Evolutionary conservation across 2,329 filamentous ascomycete genomes (phyloP), one percentile per base, ranked within the genome.

Genomic region (Daldinia eschscholtzii): DNA sequence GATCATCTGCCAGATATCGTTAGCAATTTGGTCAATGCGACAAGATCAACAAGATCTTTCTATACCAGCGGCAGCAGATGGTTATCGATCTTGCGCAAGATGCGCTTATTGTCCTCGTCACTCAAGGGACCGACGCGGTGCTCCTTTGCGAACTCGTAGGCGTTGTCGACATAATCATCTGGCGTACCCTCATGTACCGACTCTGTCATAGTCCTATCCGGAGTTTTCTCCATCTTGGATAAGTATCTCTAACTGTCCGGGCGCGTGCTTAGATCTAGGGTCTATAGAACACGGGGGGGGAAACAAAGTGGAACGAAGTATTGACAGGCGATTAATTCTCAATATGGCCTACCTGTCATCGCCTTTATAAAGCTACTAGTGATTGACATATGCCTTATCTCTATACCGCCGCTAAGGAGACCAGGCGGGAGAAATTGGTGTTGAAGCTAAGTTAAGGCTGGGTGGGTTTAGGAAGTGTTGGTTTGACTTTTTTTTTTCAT

Each of bases 21-120:
- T 61, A 69, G 66, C 39, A 44, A 18, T 30, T 30, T 26, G 61
- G 28, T 10, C 37, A 39, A 65, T 33, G 28, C 56, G 46, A 57
- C n/a, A 15, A 44, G 13, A 30, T 42, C n/a, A 23, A 44, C 35
- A 26, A 30, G 39, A 15, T 57, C 18, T 57, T 15, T 23, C 3
- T 48, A 66, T 67, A 75, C 64, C 39, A 76, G 50, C 41, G 74
- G 74, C 20, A 76, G 56, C 33, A 76, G 68, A 57, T 69, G 60
- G 23, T 37, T 55, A 56, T 76, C 74, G 10, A 76, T 75, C 56
- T 74, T 75, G 64, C 68, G 65, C 56, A 76, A 48, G 59, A 76
- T 70, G 61, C 70, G 72, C 57, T 67, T 70, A 67, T 73, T 69
- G 35, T 74, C 73, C 4, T 63, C 65, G 3, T 60, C 61, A 10